Conservation (phyloP, 768 basidiomycete genomes). For the Lactarius evosmus region DNA sequence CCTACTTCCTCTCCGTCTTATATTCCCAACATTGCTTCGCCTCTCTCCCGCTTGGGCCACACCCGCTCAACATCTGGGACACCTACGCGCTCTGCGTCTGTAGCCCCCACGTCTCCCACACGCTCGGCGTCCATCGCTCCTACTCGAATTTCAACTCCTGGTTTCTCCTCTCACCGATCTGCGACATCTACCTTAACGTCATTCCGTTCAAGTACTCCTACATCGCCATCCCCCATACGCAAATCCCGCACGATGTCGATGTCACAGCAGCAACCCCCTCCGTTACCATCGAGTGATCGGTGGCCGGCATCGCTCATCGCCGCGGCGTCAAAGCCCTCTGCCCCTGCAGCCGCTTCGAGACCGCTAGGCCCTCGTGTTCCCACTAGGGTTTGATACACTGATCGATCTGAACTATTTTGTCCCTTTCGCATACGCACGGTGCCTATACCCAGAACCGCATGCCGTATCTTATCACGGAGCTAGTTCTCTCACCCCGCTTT, state of each 20-base stretch:
- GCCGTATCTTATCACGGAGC: constrained; percentile 28
- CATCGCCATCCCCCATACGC: constrained; percentile 23
- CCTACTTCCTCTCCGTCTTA: constrained; percentile 24
- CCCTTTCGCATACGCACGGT: constrained; percentile 20
- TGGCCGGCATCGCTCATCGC: constrained; percentile 21
- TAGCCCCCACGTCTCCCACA: constrained; percentile 17
- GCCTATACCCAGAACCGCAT: constrained; percentile 27
- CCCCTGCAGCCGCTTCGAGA: constrained; percentile 18
- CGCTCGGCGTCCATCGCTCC: constrained; percentile 22
- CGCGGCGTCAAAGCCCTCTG: constrained; percentile 20
- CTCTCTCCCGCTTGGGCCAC: constrained; percentile 20
- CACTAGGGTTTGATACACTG: constrained; percentile 15
- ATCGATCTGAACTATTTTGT: constrained; percentile 23
- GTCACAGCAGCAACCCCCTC: constrained; percentile 15
- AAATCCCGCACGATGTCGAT: constrained; percentile 28
- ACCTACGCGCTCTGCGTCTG: constrained; percentile 24
- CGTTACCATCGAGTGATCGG: constrained; percentile 20
- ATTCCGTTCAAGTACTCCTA: constrained; percentile 20
- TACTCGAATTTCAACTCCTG: constrained; percentile 22
- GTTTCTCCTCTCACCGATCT: constrained; percentile 20
- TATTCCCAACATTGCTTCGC: constrained; percentile 12
- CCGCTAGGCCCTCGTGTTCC: constrained; percentile 26
- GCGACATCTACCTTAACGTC: constrained; percentile 20
- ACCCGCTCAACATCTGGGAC: constrained; percentile 21
- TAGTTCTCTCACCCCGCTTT: constrained; percentile 22